Conservation (phyloP, 2,329 filamentous ascomycete genomes). For the Aspergillus sp. region DNA sequence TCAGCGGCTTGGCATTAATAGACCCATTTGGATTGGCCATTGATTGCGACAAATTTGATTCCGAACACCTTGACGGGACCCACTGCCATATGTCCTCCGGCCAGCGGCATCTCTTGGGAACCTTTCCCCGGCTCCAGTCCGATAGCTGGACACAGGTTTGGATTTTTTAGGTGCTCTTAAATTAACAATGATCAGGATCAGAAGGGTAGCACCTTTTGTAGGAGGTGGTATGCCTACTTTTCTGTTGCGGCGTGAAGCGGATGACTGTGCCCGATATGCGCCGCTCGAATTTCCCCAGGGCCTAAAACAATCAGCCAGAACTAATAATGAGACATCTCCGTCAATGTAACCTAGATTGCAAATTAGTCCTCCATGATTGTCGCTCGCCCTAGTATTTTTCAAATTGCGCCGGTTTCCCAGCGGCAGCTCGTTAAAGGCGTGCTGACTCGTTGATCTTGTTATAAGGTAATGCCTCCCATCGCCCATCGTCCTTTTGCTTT, state of each 20-base stretch:
- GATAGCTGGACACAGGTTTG: no score
- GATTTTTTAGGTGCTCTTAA: no score
- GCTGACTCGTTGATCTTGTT: background rate
- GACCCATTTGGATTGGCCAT: background rate
- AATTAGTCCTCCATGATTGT: background rate
- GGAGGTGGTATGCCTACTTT: no score
- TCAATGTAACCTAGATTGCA: background rate
- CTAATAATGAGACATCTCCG: background rate
- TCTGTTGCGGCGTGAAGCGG: no score
- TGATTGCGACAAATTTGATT: no score
- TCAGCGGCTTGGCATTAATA: background rate
- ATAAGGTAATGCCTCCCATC: background rate
- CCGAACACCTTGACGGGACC: no score
- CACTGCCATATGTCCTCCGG: no score
- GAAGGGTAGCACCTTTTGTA: no score
- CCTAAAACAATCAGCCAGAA: background rate
- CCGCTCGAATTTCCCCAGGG: background rate
- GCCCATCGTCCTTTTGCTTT: background rate
- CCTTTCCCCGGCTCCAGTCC: no score
- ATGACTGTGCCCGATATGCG: no score
- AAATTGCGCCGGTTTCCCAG: background rate
- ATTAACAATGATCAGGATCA: no score
- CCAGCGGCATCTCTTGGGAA: no score
- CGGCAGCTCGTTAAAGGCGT: background rate
- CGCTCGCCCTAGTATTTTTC: background rate